Conservation (phyloP, 768 basidiomycete species). For the Boletus rex-veris region DNA sequence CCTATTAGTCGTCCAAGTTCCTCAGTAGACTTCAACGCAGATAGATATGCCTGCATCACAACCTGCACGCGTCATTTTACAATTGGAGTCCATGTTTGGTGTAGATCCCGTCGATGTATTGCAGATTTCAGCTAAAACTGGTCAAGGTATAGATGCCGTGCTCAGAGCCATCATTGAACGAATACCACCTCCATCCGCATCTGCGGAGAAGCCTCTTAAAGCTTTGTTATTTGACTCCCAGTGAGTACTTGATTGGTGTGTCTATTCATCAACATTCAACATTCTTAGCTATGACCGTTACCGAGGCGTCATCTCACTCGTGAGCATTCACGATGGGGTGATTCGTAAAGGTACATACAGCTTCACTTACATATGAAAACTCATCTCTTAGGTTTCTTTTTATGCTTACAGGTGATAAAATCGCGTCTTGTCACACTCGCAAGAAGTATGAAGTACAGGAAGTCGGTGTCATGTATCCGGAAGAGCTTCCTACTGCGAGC, state of each 20-base stretch:
- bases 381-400: neutral
- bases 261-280: slow-evolving; percentile 4
- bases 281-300: slow-evolving; percentile 82
- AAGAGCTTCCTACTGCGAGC: slow-evolving; percentile 69
- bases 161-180: slow-evolving; percentile 77
- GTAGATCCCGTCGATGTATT: slow-evolving; percentile 72
- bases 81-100: slow-evolving; percentile 81
- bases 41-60: slow-evolving; percentile 92
- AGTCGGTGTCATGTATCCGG: slow-evolving; percentile 86
- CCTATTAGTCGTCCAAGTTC: neutral
- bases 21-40: slow-evolving; percentile 36
- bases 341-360: slow-evolving; percentile 66
- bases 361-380: neutral
- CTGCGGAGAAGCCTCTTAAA: slow-evolving; percentile 54
- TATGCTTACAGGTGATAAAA: slow-evolving; percentile 70
- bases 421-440: slow-evolving; percentile 77
- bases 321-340: slow-evolving; percentile 76
- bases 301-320: slow-evolving; percentile 90
- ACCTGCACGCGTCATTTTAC: slow-evolving; percentile 72
- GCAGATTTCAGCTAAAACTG: slow-evolving; percentile 89
- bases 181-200: slow-evolving; percentile 76
- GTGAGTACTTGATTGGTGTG: slow-evolving; percentile 41
- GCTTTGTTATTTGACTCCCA: slow-evolving; percentile 93
- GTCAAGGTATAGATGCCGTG: slow-evolving; percentile 73
- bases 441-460: slow-evolving; percentile 90